These are phyloP conservation scores for Dalechampia spathulata DNA, from an alignment of 441 rosid species.

Conservation along the genomic window DNA sequence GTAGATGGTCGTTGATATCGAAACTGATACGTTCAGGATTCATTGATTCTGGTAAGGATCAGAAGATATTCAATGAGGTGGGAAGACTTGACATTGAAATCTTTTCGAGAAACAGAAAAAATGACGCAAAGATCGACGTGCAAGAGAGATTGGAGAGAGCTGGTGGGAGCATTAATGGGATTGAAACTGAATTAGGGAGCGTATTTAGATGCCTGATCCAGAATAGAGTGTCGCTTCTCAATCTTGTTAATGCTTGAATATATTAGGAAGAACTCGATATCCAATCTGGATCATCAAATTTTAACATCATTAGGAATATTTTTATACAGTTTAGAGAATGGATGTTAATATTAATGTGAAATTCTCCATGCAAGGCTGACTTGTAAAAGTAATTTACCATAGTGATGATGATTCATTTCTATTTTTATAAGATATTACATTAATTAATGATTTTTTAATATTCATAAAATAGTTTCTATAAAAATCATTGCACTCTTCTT, in stretches of 20 bases:
- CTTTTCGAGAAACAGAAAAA: slow-evolving; percentile 16
- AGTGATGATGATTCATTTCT: too few relatives aligned
- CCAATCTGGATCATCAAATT: too few relatives aligned
- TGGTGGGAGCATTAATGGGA: slow-evolving; percentile 22
- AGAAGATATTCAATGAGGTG: slow-evolving; percentile 38
- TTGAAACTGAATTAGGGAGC: slow-evolving; percentile 36
- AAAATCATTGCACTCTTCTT: too few relatives aligned
- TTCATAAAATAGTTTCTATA: too few relatives aligned
- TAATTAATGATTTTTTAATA: too few relatives aligned
- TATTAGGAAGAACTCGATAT: too few relatives aligned
- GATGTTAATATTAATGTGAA: too few relatives aligned
- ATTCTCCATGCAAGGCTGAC: too few relatives aligned
- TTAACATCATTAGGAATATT: too few relatives aligned
- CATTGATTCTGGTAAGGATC: slow-evolving; percentile 16
- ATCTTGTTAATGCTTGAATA: slow-evolving; percentile 28
- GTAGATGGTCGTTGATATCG: slow-evolving; percentile 46
- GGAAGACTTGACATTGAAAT: slow-evolving; percentile 43
- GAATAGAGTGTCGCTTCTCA: slow-evolving; percentile 53
- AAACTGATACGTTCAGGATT: slow-evolving; percentile 34
- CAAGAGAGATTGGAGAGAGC: slow-evolving; percentile 35
- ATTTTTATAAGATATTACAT: too few relatives aligned
- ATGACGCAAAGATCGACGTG: slow-evolving; percentile 24
- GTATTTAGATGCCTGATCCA: slow-evolving; percentile 48
- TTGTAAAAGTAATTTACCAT: too few relatives aligned
- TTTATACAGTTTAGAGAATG: too few relatives aligned